Evolutionary conservation across 129 eudicot genomes (phyloP).

Genomic region (Sambucus nigra): DNA sequence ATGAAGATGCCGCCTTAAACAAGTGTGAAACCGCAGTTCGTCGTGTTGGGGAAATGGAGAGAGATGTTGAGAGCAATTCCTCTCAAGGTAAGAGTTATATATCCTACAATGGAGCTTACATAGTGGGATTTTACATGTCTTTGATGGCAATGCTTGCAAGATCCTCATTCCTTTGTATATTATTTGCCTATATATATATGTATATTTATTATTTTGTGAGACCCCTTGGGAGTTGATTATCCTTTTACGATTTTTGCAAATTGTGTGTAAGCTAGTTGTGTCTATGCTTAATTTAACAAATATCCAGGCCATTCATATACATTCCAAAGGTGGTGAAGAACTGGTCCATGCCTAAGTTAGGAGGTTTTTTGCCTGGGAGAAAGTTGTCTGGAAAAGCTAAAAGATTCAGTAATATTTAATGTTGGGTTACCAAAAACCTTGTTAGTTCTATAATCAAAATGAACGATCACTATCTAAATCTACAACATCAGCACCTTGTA

Average conservation of each 20-base stretch:
- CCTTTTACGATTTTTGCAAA: neutral
- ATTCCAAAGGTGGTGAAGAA: too few relatives aligned
- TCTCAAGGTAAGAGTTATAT: conserved; percentile 56
- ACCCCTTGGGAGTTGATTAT: neutral
- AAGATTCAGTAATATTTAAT: too few relatives aligned
- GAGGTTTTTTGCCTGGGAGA: too few relatives aligned
- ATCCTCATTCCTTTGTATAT: neutral
- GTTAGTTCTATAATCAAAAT: too few relatives aligned
- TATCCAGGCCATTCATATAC: neutral
- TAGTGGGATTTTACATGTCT: neutral
- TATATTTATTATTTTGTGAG: neutral
- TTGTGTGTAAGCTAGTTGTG: neutral
- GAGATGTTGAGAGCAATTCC: conserved; percentile 31
- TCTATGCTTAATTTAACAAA: too few relatives aligned
- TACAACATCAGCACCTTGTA: too few relatives aligned
- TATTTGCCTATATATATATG: too few relatives aligned
- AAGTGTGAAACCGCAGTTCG: conserved; percentile 48
- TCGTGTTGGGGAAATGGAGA: conserved; percentile 51
- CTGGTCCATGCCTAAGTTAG: too few relatives aligned
- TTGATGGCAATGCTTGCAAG: neutral
- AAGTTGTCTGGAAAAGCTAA: too few relatives aligned
- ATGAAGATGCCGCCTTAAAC: conserved; percentile 54
- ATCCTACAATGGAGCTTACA: too few relatives aligned
- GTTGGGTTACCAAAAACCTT: too few relatives aligned
- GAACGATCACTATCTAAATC: too few relatives aligned